phyloP scores from a whole-genome alignment of 1,284 basidiomycete species.

The Agaricales sp. region DNA sequence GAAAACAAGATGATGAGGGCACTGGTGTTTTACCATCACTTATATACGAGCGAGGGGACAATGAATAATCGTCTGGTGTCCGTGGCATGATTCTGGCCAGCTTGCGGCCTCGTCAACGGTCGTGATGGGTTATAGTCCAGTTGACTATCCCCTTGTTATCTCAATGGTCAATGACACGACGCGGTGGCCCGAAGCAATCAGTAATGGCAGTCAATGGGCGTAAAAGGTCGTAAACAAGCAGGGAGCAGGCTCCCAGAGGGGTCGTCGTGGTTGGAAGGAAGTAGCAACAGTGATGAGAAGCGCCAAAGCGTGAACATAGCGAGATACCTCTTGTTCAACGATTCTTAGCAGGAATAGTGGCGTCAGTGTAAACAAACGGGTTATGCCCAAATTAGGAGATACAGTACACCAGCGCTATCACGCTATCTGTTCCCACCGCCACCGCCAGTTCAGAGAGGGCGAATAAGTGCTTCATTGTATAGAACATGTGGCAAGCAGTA shows the following conservation, averaged over 20 bases:
- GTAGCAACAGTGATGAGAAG: not conserved
- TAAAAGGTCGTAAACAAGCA: not conserved
- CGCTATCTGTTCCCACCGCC: not conserved
- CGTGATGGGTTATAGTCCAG: not conserved
- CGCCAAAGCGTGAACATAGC: no score
- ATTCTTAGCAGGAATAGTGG: no score
- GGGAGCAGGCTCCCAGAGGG: not conserved
- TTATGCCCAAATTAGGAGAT: no score
- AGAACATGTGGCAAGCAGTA: no score
- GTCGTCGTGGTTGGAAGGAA: not conserved
- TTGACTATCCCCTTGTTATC: no score
- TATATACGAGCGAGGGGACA: not conserved
- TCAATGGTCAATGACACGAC: not conserved
- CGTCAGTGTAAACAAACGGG: no score
- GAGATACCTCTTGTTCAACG: no score
- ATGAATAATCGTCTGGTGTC: not conserved
- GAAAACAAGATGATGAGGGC: not conserved
- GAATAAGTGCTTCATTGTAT: no score
- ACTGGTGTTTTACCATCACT: not conserved
- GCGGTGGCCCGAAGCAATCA: not conserved
- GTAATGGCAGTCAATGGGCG: not conserved
- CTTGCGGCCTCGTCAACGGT: not conserved
- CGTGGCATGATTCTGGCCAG: not conserved
- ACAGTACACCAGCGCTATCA: no score
- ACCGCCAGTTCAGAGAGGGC: not conserved